Evolutionary conservation across 1,284 basidiomycete genomes (phyloP).

Genomic region (Irpex sp.): DNA sequence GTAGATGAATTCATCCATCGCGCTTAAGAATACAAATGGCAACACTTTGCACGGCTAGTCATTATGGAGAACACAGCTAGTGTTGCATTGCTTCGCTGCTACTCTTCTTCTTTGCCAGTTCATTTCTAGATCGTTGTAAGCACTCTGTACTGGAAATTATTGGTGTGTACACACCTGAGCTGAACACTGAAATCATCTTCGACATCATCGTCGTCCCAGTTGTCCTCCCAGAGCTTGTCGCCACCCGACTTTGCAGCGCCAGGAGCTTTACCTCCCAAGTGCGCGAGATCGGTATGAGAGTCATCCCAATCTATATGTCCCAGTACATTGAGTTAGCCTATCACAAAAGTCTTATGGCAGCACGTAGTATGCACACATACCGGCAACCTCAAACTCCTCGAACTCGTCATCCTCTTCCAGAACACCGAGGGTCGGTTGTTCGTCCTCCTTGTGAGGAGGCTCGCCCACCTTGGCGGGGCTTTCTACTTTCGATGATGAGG

Average conservation of each 20-base stretch:
- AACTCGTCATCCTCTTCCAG: slow-evolving; percentile 85
- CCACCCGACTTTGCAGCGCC: slow-evolving; percentile 71
- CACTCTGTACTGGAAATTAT: background rate
- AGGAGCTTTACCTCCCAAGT: slow-evolving; percentile 67
- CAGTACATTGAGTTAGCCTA: too few relatives aligned
- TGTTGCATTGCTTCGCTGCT: slow-evolving; percentile 53
- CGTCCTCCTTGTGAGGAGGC: slow-evolving; percentile 35
- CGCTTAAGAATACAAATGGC: background rate
- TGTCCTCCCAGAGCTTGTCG: slow-evolving; percentile 96
- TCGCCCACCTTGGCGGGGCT: slow-evolving; percentile 30
- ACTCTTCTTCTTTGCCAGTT: slow-evolving; percentile 58
- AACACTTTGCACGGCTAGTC: background rate
- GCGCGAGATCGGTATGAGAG: slow-evolving; percentile 75
- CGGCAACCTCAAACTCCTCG: slow-evolving; percentile 75
- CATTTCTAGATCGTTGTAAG: slow-evolving; percentile 41
- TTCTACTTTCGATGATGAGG: slow-evolving; percentile 35
- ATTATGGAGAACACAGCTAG: slow-evolving; percentile 21
- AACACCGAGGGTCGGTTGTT: slow-evolving; percentile 58
- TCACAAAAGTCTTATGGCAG: too few relatives aligned
- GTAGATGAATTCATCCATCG: too few relatives aligned
- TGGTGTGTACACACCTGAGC: slow-evolving; percentile 63
- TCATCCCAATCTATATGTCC: slow-evolving; percentile 75
- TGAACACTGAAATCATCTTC: slow-evolving; percentile 97
- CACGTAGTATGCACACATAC: slow-evolving; percentile 31
- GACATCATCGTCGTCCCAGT: slow-evolving; percentile 99